These are phyloP conservation scores for Neurospora cerealis DNA, from an alignment of 495 filamentous ascomycete species.

Conservation along the genomic window DNA sequence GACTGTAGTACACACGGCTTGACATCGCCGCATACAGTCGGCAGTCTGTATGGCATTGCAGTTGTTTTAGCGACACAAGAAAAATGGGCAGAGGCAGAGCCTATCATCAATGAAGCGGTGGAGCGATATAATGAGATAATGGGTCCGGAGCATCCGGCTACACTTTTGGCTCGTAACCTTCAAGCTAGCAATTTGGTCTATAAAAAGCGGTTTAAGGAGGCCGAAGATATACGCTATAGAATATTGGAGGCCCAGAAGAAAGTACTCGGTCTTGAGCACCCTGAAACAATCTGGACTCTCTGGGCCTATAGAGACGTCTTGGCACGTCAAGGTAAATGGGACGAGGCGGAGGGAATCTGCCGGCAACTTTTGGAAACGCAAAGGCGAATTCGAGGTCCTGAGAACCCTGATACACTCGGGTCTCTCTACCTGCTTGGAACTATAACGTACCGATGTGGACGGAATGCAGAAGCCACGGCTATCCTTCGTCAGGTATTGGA, in stretches of 20 bases:
- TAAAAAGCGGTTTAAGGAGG: background rate
- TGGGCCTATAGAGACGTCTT: accelerated
- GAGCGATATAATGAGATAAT: background rate
- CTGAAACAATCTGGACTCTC: background rate
- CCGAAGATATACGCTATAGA: background rate
- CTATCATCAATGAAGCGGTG: background rate
- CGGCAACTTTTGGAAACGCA: too few relatives aligned
- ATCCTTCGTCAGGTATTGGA: background rate
- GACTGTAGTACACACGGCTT: background rate
- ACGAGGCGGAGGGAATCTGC: background rate
- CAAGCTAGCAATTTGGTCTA: background rate
- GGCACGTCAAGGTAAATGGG: background rate
- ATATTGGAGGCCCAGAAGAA: background rate
- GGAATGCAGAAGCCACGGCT: accelerated
- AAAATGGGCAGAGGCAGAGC: background rate
- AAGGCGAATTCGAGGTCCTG: background rate
- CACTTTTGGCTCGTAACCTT: background rate
- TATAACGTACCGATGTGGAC: background rate
- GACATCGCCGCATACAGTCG: background rate
- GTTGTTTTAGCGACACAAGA: accelerated
- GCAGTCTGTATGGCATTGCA: accelerated
- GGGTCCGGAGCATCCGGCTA: background rate
- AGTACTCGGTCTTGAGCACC: background rate
- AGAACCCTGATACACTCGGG: background rate
- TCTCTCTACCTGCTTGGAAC: background rate